Base-by-base conservation (phyloP, 208 protist genomes). In the Trichomonas tenax region DNA sequence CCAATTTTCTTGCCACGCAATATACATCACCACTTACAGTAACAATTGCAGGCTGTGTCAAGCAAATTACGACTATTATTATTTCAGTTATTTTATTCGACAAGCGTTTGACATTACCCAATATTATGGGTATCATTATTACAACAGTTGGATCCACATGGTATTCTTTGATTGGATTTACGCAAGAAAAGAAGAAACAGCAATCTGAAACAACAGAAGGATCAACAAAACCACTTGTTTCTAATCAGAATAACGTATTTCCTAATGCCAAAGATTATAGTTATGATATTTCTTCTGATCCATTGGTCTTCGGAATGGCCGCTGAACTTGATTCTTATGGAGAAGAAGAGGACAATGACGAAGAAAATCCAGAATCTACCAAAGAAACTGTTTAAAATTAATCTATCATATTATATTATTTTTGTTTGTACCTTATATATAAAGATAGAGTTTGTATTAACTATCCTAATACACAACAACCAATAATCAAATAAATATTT, bases 11-110 rank as follows among this genome's bases (percentile, higher is more conserved):
- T 41, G 40, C 86, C 2, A 93, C 86, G 26, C 14, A 34, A 38
- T 31, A 93, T 38, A 93, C 86, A 93, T 93, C 86, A 34, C 86
- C 86, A 9, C 44, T 93, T 38, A 93, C 86, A 17, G 86, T 93
- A 10, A 93, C 86, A 10, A 93, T 93, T 51, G 86, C 45, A 2
- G 86, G 86, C n/a, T 93, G 86, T 38, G 26, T 93, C 0, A 93
- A 93, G 26, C 86, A 93, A 51, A 40, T 93, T 34, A 17, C 46
- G 2, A 93, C 86, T 11, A 93, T 93, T 51, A 41, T 93, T 93
- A 34, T 93, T 34, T 44, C n/a, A 38, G 86, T 93, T 34, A 51
- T 93, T 3, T 49, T 93, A 26, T 93, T 93, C 31, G 86, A 93
- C 46, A 93, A 93, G 17, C 0, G 31, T 17, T 58, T 93, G 31